These are phyloP conservation scores for Aspergillus persii DNA, from an alignment of 2,329 filamentous ascomycete genomes.

Conservation along the genomic window DNA sequence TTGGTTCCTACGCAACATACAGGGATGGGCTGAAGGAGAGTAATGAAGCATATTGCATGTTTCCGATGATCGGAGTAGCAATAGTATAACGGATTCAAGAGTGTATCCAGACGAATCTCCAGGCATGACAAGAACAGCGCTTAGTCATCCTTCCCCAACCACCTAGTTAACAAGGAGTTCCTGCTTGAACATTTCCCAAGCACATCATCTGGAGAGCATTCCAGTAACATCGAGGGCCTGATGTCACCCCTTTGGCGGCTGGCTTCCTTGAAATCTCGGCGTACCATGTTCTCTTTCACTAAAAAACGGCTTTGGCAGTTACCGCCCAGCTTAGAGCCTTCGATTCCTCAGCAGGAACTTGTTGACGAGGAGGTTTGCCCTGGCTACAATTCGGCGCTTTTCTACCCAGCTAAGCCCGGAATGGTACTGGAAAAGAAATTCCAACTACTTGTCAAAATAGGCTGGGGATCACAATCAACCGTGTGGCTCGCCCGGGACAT, in stretches of 20 bases:
- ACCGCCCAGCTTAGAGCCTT: slow-evolving; percentile 4
- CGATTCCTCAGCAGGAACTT: slow-evolving; percentile 8
- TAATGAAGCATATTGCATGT: too few relatives aligned
- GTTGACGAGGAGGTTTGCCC: slow-evolving; percentile 42
- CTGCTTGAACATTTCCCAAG: too few relatives aligned
- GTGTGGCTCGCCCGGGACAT: slow-evolving; percentile 45
- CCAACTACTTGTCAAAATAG: slow-evolving; percentile 41
- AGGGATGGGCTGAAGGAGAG: too few relatives aligned
- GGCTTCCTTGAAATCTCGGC: slow-evolving; percentile 8
- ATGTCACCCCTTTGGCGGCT: slow-evolving; percentile 9
- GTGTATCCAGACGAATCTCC: too few relatives aligned
- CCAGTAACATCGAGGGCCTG: too few relatives aligned
- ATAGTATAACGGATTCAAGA: too few relatives aligned
- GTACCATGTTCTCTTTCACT: slow-evolving; percentile 16
- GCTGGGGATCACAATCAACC: slow-evolving; percentile 43
- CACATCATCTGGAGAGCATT: too few relatives aligned
- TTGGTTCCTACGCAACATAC: too few relatives aligned
- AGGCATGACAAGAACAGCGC: too few relatives aligned
- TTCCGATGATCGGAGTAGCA: too few relatives aligned
- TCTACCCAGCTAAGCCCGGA: slow-evolving; percentile 41
- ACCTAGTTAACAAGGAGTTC: too few relatives aligned
- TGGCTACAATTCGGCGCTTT: slow-evolving; percentile 33
- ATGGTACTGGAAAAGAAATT: slow-evolving; percentile 37
- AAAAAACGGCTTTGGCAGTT: slow-evolving; percentile 16
- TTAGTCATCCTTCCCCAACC: too few relatives aligned